A percentile compares a stretch with the other conserved stretches of the same genome.
These are phyloP conservation scores for Saposhnikovia divaricata DNA, from an alignment of 129 eudicot genomes.

Conservation along the genomic window DNA sequence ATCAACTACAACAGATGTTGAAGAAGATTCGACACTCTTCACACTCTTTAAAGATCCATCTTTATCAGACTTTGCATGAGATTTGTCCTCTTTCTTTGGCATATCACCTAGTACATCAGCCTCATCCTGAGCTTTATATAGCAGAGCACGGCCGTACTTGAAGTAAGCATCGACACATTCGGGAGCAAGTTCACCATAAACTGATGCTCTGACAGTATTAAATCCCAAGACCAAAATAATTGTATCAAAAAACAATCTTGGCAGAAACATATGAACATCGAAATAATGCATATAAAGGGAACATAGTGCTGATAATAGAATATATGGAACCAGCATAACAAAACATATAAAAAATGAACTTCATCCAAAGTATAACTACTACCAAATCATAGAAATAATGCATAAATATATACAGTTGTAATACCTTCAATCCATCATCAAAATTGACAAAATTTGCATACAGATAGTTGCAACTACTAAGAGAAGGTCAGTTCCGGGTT, in stretches of 20 bases:
- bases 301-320: neutral
- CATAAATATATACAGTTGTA: neutral
- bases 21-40: constrained; percentile 36
- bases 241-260: neutral
- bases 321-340: neutral
- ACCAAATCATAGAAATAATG: neutral
- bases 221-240: neutral
- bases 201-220: constrained; percentile 56
- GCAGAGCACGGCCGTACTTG: constrained; percentile 77
- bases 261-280: neutral
- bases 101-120: constrained; percentile 56
- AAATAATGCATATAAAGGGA: neutral
- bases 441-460: neutral
- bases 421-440: neutral
- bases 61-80: constrained; percentile 27
- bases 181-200: constrained; percentile 87
- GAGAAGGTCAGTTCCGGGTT: neutral
- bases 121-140: constrained; percentile 94
- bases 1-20: constrained; percentile 43
- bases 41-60: constrained; percentile 33
- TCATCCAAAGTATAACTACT: neutral
- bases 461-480: neutral
- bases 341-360: neutral
- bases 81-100: constrained; percentile 64
- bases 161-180: constrained; percentile 75